These are phyloP conservation scores for Amanita exitialis DNA, from an alignment of 768 basidiomycete species.

Conservation along the genomic window DNA sequence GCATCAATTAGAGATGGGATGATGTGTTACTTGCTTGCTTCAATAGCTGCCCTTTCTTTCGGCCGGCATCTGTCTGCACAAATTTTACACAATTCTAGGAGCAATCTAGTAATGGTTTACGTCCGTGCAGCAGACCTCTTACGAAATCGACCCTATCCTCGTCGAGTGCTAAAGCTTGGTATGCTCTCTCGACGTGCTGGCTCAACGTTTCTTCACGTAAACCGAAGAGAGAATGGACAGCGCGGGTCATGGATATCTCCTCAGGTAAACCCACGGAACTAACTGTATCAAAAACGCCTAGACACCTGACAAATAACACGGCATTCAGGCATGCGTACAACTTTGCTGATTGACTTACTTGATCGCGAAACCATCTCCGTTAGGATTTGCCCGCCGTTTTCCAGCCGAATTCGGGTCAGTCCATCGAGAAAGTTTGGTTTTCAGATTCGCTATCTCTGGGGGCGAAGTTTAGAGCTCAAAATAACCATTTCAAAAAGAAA, in stretches of 20 bases:
- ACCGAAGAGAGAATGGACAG: constrained; percentile 40
- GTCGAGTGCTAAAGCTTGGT: constrained; percentile 61
- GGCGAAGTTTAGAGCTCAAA: background rate
- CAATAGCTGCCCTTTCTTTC: constrained; percentile 44
- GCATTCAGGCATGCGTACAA: background rate
- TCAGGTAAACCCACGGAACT: constrained; percentile 63
- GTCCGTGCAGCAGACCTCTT: constrained; percentile 14
- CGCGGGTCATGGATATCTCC: constrained; percentile 40
- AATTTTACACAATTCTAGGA: constrained; percentile 53
- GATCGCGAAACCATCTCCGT: constrained; percentile 42
- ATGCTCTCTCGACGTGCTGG: constrained; percentile 52
- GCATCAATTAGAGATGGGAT: background rate
- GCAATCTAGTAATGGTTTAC: background rate
- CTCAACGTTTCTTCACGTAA: constrained; percentile 53
- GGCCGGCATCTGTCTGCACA: constrained; percentile 42
- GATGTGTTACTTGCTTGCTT: constrained; percentile 37
- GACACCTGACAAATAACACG: constrained; percentile 29
- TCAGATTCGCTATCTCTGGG: constrained; percentile 27
- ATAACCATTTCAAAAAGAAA: background rate
- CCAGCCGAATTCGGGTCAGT: constrained; percentile 40
- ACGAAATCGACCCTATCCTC: constrained; percentile 65
- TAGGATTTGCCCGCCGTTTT: constrained; percentile 37
- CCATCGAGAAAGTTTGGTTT: constrained; percentile 43
- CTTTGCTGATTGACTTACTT: constrained; percentile 32
- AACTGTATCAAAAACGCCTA: constrained; percentile 77